These are phyloP conservation scores for Claviceps monticola DNA, from an alignment of 2,329 filamentous ascomycete genomes.

Conservation along the genomic window DNA sequence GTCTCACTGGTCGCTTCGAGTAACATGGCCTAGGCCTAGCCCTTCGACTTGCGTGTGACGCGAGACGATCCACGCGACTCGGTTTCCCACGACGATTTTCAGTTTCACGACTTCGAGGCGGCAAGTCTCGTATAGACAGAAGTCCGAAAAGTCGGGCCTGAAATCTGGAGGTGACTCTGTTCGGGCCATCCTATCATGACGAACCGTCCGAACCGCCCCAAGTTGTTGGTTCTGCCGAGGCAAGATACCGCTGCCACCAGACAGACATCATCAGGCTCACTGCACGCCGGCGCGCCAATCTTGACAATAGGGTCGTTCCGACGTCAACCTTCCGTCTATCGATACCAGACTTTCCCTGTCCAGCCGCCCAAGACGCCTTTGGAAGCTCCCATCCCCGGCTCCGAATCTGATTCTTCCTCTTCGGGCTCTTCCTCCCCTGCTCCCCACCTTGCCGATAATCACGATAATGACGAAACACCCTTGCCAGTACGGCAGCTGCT, in stretches of 20 bases:
- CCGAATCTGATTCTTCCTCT: slow-evolving; percentile 9
- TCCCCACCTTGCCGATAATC: slow-evolving; percentile 14
- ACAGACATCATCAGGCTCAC: slow-evolving; percentile 29
- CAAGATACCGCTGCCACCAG: slow-evolving; percentile 7
- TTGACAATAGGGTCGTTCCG: slow-evolving; percentile 20
- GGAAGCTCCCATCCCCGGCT: slow-evolving; percentile 17
- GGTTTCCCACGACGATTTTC: slow-evolving; percentile 1
- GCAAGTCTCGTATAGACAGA: neutral
- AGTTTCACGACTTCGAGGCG: neutral
- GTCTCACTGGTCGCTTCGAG: neutral
- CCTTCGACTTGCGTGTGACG: neutral
- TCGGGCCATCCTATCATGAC: slow-evolving; percentile 4
- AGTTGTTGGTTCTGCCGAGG: neutral
- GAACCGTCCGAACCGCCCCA: slow-evolving; percentile 3
- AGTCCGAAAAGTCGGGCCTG: no score
- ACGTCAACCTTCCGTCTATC: slow-evolving; percentile 33
- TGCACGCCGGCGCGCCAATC: slow-evolving; percentile 38
- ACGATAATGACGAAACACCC: slow-evolving; percentile 48
- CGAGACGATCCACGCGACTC: neutral
- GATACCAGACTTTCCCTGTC: slow-evolving; percentile 74
- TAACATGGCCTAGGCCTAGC: neutral
- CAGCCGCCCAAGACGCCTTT: slow-evolving; percentile 55
- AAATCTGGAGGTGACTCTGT: neutral
- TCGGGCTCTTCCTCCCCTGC: neutral
- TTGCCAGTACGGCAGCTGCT: slow-evolving; percentile 72